Conservation (phyloP, 2,329 filamentous ascomycete genomes). For the Aspergillus novoparasiticus region DNA sequence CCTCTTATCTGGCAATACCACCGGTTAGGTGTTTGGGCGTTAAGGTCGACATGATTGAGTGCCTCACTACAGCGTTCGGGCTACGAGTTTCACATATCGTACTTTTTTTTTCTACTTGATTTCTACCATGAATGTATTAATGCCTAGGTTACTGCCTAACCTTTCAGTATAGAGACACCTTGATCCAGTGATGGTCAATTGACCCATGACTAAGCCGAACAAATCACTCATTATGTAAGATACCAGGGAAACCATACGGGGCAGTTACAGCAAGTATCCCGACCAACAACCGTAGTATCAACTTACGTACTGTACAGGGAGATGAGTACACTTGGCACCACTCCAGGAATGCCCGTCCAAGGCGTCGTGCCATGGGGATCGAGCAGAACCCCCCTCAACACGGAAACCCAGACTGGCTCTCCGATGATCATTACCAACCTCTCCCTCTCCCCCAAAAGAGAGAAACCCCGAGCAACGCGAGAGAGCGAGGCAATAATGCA, state of each 20-base stretch:
- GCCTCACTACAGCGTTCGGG: background rate
- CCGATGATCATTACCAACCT: background rate
- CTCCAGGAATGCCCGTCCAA: background rate
- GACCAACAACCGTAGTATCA: background rate
- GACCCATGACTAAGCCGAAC: background rate
- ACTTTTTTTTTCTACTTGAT: background rate
- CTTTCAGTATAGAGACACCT: background rate
- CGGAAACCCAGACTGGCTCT: background rate
- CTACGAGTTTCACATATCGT: background rate
- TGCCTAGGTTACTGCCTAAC: background rate
- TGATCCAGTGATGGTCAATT: background rate
- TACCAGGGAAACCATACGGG: background rate
- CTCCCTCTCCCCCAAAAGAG: background rate
- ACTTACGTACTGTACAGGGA: background rate
- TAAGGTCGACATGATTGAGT: background rate
- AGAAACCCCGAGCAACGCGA: background rate
- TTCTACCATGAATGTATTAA: background rate
- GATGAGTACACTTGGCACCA: background rate
- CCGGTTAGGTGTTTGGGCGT: background rate
- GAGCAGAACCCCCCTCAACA: background rate
- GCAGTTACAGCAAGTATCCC: background rate
- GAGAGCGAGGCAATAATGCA: background rate
- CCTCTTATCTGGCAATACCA: background rate
- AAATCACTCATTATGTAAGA: conserved; percentile 1
- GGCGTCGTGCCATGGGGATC: background rate